Conservation (phyloP, 768 basidiomycete species). For the Tylopilus sp. region DNA sequence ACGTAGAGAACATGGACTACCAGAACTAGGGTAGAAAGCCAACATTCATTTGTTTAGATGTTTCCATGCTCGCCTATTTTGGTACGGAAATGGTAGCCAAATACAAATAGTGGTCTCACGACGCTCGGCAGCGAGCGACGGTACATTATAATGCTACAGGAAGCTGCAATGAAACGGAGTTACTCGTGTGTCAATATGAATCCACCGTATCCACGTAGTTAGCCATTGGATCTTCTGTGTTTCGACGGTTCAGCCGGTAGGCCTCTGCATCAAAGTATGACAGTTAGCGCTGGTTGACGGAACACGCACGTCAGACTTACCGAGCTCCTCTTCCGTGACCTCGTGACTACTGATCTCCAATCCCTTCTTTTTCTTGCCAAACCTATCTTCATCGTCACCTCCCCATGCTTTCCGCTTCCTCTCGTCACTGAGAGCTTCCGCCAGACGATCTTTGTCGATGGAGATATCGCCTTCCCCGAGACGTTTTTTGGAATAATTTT, state of each 20-base stretch:
- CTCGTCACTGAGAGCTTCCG: constrained; percentile 72
- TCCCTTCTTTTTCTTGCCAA: constrained; percentile 59
- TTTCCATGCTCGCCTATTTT: constrained; percentile 24
- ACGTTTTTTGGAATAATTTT: constrained; percentile 75
- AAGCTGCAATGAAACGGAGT: not conserved
- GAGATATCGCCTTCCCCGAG: constrained; percentile 80
- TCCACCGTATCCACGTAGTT: constrained; percentile 72
- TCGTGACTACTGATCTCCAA: constrained; percentile 58
- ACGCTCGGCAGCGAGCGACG: not conserved
- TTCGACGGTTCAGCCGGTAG: constrained; percentile 74
- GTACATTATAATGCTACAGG: not conserved
- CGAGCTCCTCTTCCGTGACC: constrained; percentile 85
- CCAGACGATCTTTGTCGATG: constrained; percentile 67
- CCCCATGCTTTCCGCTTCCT: constrained; percentile 70
- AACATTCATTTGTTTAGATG: constrained; percentile 8
- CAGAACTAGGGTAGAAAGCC: constrained; percentile 16
- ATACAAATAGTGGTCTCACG: not conserved
- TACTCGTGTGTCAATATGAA: constrained; percentile 6
- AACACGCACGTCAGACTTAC: constrained; percentile 38
- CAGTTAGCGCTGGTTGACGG: constrained; percentile 6
- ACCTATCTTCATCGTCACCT: constrained; percentile 50
- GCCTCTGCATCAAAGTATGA: constrained; percentile 57
- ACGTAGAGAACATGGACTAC: constrained; percentile 46
- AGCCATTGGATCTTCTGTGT: constrained; percentile 88
- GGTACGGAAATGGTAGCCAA: no score